Conservation (phyloP, 495 filamentous ascomycete species). For the Lasiosphaeria hispida region DNA sequence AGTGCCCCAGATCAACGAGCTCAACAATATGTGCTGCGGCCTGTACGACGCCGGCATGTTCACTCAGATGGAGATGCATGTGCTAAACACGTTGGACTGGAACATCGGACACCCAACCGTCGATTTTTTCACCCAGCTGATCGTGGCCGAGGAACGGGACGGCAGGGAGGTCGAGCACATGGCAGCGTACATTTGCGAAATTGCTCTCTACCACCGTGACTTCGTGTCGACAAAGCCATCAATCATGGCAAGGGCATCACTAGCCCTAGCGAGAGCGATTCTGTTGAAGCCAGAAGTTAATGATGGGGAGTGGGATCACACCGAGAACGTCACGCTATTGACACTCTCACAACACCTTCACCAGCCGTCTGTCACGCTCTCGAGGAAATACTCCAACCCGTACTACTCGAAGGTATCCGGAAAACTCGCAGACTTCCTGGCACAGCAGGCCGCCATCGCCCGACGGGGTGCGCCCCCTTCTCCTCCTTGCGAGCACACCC, state of each 20-base stretch:
- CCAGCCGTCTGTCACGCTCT: slow-evolving; percentile 79
- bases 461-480: slow-evolving; percentile 60
- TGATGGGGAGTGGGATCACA: slow-evolving; percentile 73
- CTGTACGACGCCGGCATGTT: slow-evolving; percentile 99
- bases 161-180: slow-evolving; percentile 91
- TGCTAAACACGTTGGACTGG: slow-evolving; percentile 96
- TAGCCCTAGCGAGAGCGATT: slow-evolving; percentile 84
- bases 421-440: slow-evolving; percentile 82
- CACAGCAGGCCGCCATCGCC: slow-evolving; percentile 72
- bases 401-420: slow-evolving; percentile 79
- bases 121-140: slow-evolving; percentile 83
- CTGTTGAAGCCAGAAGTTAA: slow-evolving; percentile 73
- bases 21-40: slow-evolving; percentile 98
- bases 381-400: slow-evolving; percentile 81
- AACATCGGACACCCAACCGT: slow-evolving; percentile 88
- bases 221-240: slow-evolving; percentile 89
- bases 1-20: slow-evolving; percentile 89
- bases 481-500: slow-evolving; percentile 59
- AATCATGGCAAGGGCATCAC: slow-evolving; percentile 80
- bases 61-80: slow-evolving; percentile 99
- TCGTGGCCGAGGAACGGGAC: slow-evolving; percentile 63
- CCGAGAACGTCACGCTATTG: slow-evolving; percentile 77
- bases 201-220: slow-evolving; percentile 91
- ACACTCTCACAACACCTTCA: slow-evolving; percentile 83
- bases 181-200: slow-evolving; percentile 89